Percentiles rank a stretch among this genome's conserved stretches.
These are phyloP conservation scores for Coemansia sp. DNA, from an alignment of 192 early-diverging fungal genomes.

Conservation along the genomic window DNA sequence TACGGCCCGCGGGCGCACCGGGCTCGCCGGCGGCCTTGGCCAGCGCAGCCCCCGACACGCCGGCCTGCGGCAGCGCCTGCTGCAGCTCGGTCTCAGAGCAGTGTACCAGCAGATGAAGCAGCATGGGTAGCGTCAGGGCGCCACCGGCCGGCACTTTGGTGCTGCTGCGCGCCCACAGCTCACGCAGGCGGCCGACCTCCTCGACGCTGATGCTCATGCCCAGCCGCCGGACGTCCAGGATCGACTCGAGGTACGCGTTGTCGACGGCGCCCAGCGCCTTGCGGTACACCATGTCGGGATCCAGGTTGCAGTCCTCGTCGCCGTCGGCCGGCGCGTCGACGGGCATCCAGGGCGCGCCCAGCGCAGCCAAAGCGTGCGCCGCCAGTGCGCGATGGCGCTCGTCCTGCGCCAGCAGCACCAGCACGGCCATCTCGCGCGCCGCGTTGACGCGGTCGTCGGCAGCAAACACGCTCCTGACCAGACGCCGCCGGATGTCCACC, in stretches of 20 bases:
- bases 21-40: conserved; percentile 32
- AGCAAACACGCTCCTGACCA: conserved; percentile 39
- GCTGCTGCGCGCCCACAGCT: conserved; percentile 38
- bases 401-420: conserved; percentile 48
- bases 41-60: conserved; percentile 41
- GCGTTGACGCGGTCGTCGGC: conserved; percentile 43
- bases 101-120: conserved; percentile 48
- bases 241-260: conserved; percentile 47
- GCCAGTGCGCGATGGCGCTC: conserved; percentile 36
- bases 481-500: conserved; percentile 39
- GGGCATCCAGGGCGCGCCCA: conserved; percentile 38
- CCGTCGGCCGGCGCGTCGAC: conserved; percentile 32
- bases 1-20: conserved; percentile 33
- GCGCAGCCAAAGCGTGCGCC: conserved; percentile 31
- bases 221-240: conserved; percentile 44
- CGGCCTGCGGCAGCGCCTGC: conserved; percentile 40
- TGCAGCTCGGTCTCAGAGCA: conserved; percentile 49
- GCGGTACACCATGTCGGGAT: conserved; percentile 51
- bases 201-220: conserved; percentile 49
- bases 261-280: conserved; percentile 45
- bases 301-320: conserved; percentile 50
- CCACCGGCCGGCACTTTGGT: conserved; percentile 28
- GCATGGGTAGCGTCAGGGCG: conserved; percentile 50
- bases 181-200: conserved; percentile 37
- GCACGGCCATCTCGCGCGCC: conserved; percentile 41